These are phyloP conservation scores for Melampsora americana DNA, from an alignment of 1,284 basidiomycete species.

Conservation along the genomic window DNA sequence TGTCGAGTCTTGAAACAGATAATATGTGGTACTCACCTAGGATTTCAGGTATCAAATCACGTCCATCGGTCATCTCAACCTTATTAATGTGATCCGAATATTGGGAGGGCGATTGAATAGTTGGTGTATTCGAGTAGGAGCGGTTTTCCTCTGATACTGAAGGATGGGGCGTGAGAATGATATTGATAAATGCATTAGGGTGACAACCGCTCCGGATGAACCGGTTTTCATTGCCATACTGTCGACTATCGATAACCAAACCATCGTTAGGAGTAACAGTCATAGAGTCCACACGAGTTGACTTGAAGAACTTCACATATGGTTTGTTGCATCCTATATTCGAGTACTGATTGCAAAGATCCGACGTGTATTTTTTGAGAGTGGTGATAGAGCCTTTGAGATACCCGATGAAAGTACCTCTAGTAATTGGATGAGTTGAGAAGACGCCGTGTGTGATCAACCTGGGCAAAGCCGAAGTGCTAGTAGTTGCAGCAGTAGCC, in stretches of 20 bases:
- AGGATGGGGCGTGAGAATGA: slow-evolving; percentile 56
- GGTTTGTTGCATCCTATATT: slow-evolving; percentile 60
- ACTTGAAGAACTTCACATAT: slow-evolving; percentile 73
- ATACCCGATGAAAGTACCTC: slow-evolving; percentile 55
- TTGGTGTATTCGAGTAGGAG: neutral
- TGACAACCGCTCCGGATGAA: slow-evolving; percentile 81
- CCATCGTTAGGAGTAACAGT: slow-evolving; percentile 62
- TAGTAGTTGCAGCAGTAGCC: slow-evolving; percentile 50
- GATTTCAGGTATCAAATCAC: neutral
- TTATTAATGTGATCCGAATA: neutral
- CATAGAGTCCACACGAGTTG: slow-evolving; percentile 52
- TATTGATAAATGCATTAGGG: slow-evolving; percentile 81
- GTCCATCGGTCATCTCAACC: neutral
- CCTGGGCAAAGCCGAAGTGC: slow-evolving; percentile 52
- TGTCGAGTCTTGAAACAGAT: neutral
- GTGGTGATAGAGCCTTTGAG: slow-evolving; percentile 54
- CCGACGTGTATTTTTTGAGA: slow-evolving; percentile 53
- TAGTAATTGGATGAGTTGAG: slow-evolving; percentile 53
- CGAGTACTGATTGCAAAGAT: slow-evolving; percentile 61
- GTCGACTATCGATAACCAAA: slow-evolving; percentile 74
- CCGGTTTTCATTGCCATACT: slow-evolving; percentile 70
- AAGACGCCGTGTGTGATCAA: slow-evolving; percentile 56
- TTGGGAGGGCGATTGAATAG: neutral
- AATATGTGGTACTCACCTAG: neutral
- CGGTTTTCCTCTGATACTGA: neutral